These are phyloP conservation scores for Scheffersomyces amazonensis DNA, from an alignment of 805 yeast genomes.

Conservation along the genomic window DNA sequence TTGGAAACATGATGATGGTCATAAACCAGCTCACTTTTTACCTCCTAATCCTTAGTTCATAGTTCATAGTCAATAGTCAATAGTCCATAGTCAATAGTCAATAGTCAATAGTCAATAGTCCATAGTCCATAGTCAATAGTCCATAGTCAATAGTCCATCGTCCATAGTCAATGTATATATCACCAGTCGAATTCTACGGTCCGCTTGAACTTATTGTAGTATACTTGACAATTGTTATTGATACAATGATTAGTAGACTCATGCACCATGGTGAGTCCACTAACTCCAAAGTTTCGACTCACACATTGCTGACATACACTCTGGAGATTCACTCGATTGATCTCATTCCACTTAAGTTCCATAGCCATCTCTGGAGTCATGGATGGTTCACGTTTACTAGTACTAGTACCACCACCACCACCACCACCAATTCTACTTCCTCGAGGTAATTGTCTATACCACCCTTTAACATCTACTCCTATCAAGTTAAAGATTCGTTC, in stretches of 20 bases:
- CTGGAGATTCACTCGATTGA: constrained; percentile 8
- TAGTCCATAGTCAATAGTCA: no score
- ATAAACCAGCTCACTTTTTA: no score
- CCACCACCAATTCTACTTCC: no score
- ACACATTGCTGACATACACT: constrained; percentile 20
- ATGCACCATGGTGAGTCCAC: constrained; percentile 9
- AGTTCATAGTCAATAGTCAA: no score
- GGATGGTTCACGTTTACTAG: no score
- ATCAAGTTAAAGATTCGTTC: constrained; percentile 77
- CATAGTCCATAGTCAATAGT: no score
- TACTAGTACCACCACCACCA: no score
- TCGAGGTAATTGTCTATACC: constrained; percentile 79
- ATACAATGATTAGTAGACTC: constrained; percentile 35
- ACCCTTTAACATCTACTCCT: constrained; percentile 74
- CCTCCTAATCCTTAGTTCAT: no score
- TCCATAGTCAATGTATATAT: no score
- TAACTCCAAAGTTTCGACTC: constrained; percentile 10
- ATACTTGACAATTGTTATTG: constrained; percentile 66
- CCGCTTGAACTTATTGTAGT: constrained; percentile 51
- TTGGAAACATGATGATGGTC: constrained; percentile 46
- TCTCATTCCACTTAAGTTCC: constrained; percentile 20
- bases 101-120: no score
- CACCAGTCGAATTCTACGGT: no score
- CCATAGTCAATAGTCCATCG: no score
- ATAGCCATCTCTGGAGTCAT: constrained; percentile 27